These are phyloP conservation scores for Pholiota conissans DNA, from an alignment of 768 basidiomycete species.

Conservation along the genomic window DNA sequence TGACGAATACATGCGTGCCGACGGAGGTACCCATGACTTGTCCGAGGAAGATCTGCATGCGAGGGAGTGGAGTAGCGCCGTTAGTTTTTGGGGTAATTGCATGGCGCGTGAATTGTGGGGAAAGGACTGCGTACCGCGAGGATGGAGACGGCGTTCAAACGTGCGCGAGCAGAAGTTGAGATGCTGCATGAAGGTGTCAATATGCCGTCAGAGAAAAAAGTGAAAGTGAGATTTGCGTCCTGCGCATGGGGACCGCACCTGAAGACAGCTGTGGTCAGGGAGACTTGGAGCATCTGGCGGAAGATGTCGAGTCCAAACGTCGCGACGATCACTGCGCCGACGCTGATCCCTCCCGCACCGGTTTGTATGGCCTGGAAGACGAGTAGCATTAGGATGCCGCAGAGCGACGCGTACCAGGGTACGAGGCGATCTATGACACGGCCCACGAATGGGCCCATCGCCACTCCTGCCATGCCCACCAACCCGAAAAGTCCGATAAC, in stretches of 20 bases:
- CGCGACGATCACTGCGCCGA: conserved; percentile 69
- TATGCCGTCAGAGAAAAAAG: conserved; percentile 1
- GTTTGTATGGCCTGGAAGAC: conserved; percentile 64
- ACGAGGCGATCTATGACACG: conserved; percentile 67
- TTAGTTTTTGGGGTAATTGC: not conserved
- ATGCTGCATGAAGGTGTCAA: conserved; percentile 30
- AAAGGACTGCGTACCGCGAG: conserved; percentile 49
- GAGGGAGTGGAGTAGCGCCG: no score
- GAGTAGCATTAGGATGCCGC: conserved; percentile 47
- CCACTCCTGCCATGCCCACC: conserved; percentile 70
- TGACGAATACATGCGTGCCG: conserved; percentile 68
- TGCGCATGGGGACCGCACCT: conserved; percentile 37
- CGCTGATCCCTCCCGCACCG: conserved; percentile 66
- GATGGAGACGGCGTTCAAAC: conserved; percentile 77
- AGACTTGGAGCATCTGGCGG: conserved; percentile 74
- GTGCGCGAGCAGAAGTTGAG: conserved; percentile 51
- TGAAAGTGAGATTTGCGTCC: conserved; percentile 4
- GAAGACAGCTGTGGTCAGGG: conserved; percentile 59
- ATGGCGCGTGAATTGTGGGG: not conserved
- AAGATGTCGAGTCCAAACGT: conserved; percentile 74
- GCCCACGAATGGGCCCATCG: conserved; percentile 69
- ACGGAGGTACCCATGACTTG: conserved; percentile 83
- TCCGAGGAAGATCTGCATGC: conserved; percentile 63
- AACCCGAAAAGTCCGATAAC: conserved; percentile 75
- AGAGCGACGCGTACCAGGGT: conserved; percentile 75